phyloP scores from a whole-genome alignment of 495 filamentous ascomycete species.

The Penicillium argentinense region DNA sequence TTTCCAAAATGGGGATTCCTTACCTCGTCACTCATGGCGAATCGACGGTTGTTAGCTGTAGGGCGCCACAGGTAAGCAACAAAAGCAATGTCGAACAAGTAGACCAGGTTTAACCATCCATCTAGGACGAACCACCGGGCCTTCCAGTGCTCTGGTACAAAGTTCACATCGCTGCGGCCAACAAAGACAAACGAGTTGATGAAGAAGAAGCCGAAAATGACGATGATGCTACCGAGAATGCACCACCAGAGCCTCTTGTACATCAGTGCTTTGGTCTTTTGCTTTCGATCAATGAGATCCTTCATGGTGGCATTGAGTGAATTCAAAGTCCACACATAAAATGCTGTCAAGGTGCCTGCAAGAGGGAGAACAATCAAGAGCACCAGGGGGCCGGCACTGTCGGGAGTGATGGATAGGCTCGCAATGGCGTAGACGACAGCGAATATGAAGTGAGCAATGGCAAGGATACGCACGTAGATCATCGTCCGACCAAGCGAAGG shows the following conservation, averaged over 20 bases:
- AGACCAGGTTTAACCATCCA: conserved; percentile 96
- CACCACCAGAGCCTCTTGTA: conserved; percentile 99
- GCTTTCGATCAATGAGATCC: conserved; percentile 89
- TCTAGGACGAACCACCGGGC: conserved; percentile 96
- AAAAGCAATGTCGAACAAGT: conserved; percentile 86
- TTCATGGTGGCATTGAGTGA: conserved; percentile 93
- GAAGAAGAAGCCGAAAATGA: conserved; percentile 96
- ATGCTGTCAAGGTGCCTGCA: conserved; percentile 88
- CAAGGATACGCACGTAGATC: conserved; percentile 89
- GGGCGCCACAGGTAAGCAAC: conserved; percentile 97
- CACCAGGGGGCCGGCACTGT: conserved; percentile 74
- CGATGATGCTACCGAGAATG: conserved; percentile 84
- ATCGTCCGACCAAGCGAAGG: conserved; percentile 90
- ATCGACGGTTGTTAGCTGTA: conserved; percentile 93
- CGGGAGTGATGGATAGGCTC: conserved; percentile 81
- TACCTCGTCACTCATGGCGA: conserved; percentile 98
- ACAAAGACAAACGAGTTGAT: conserved; percentile 94
- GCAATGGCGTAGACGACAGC: conserved; percentile 91
- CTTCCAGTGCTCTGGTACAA: conserved; percentile 95
- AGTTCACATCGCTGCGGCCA: conserved; percentile 75
- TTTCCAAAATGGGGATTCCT: conserved; percentile 4
- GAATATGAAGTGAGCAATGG: conserved; percentile 90
- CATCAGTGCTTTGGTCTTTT: conserved; percentile 91
- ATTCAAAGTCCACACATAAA: conserved; percentile 99
- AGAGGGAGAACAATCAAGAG: conserved; percentile 93